A percentile compares a stretch with the other conserved stretches of the same genome.
phyloP scores from a whole-genome alignment of 306 rosid species.

The Citrullus mucosospermus region DNA sequence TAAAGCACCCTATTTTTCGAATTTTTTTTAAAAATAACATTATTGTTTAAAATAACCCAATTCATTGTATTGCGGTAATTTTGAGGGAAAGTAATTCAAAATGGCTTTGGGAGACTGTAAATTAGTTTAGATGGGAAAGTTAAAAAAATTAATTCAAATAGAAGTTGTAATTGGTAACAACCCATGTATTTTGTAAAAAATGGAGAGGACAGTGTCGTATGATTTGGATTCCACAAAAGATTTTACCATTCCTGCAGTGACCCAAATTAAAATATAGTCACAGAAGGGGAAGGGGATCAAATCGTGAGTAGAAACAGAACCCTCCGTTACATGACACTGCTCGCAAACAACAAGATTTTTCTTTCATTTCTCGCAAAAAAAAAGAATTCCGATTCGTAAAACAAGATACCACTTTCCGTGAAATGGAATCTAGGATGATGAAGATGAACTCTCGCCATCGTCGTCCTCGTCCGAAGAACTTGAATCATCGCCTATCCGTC shows the following conservation, averaged over 20 bases:
- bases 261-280: too few species aligned
- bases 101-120: too few species aligned
- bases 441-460: slow-evolving; percentile 32
- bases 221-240: neutral
- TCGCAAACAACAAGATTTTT: neutral
- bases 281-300: neutral
- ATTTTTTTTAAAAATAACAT: too few species aligned
- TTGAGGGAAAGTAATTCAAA: too few species aligned
- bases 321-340: neutral
- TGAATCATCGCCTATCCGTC: slow-evolving; percentile 35
- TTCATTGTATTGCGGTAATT: too few species aligned
- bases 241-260: neutral
- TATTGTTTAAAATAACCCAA: too few species aligned
- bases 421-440: neutral
- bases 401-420: neutral
- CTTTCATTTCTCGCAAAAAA: too few species aligned
- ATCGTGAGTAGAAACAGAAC: neutral
- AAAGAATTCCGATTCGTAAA: neutral
- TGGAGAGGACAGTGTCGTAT: neutral
- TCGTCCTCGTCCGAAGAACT: slow-evolving; percentile 45
- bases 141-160: too few species aligned
- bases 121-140: too few species aligned
- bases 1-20: too few species aligned
- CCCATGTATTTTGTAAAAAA: neutral
- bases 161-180: too few species aligned